Conservation (phyloP, 495 filamentous ascomycete species). For the Aspergillus mulundensis region DNA sequence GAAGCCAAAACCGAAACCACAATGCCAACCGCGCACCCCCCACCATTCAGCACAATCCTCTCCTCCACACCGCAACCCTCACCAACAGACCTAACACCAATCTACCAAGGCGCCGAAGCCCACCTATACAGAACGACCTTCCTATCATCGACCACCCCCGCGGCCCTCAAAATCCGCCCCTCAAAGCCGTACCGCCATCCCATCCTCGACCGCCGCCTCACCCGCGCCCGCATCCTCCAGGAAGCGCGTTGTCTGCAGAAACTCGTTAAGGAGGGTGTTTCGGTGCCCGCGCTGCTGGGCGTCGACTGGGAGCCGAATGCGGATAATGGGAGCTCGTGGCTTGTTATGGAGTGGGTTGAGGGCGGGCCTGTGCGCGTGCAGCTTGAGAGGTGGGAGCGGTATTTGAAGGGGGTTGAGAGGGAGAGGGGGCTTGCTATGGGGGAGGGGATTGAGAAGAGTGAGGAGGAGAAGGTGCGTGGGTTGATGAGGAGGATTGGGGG, state of each 20-base stretch:
- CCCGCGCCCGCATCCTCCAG: slow-evolving; percentile 75
- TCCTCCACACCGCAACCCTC: neutral
- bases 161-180: slow-evolving; percentile 89
- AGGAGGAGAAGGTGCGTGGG: slow-evolving; percentile 42
- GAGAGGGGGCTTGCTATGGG: neutral
- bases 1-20: neutral
- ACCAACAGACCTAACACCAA: slow-evolving; percentile 44
- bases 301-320: slow-evolving; percentile 56
- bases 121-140: slow-evolving; percentile 85
- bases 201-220: slow-evolving; percentile 80
- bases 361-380: slow-evolving; percentile 64
- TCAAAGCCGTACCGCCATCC: slow-evolving; percentile 92
- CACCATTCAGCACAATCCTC: neutral
- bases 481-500: slow-evolving; percentile 70
- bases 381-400: slow-evolving; percentile 60
- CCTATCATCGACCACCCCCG: slow-evolving; percentile 62
- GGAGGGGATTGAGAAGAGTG: slow-evolving; percentile 24
- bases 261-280: slow-evolving; percentile 69
- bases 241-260: slow-evolving; percentile 82
- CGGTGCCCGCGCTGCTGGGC: slow-evolving; percentile 71
- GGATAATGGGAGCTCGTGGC: slow-evolving; percentile 45
- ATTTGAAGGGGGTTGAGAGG: neutral
- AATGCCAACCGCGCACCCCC: neutral
- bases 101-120: slow-evolving; percentile 83
- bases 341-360: slow-evolving; percentile 87